Conservation (phyloP, 768 basidiomycete species). For the Boletus subparvulus region DNA sequence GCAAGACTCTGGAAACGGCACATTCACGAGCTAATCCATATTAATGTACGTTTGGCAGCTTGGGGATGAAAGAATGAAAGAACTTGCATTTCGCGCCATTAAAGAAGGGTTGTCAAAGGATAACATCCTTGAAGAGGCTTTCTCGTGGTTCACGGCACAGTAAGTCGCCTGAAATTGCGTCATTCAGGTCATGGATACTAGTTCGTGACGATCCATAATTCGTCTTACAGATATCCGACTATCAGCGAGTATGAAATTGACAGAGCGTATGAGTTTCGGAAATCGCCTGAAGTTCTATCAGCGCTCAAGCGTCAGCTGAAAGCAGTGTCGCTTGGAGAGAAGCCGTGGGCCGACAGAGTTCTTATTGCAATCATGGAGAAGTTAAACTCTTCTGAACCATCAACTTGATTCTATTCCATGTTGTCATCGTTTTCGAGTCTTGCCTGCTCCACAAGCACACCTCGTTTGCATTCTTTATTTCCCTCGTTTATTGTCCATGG, state of each 20-base stretch:
- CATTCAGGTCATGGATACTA: background rate
- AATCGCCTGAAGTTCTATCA: conserved; percentile 18
- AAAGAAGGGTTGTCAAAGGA: conserved; percentile 18
- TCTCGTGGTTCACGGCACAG: conserved; percentile 34
- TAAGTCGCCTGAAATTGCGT: conserved; percentile 18
- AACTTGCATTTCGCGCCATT: conserved; percentile 26
- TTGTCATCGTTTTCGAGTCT: background rate
- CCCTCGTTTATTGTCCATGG: too few relatives aligned
- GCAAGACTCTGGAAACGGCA: conserved; percentile 19
- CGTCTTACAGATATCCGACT: conserved; percentile 11
- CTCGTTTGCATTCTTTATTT: too few relatives aligned
- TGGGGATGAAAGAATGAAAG: conserved; percentile 27
- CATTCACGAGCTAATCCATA: background rate
- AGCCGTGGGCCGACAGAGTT: conserved; percentile 23
- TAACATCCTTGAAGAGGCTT: conserved; percentile 30
- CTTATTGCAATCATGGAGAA: conserved; percentile 27
- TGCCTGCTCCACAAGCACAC: background rate
- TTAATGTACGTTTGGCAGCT: conserved; percentile 12
- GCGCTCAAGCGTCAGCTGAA: conserved; percentile 26
- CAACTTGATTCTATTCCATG: background rate
- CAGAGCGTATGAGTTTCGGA: conserved; percentile 19
- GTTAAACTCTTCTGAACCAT: conserved; percentile 11
- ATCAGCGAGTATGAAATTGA: conserved; percentile 19
- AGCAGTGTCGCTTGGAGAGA: conserved; percentile 24
- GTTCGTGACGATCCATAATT: background rate